A percentile compares a stretch with the other conserved stretches of the same genome.
Conservation (phyloP, 1,284 basidiomycete species). For the Microbotryum lychnidis-dioicae region DNA sequence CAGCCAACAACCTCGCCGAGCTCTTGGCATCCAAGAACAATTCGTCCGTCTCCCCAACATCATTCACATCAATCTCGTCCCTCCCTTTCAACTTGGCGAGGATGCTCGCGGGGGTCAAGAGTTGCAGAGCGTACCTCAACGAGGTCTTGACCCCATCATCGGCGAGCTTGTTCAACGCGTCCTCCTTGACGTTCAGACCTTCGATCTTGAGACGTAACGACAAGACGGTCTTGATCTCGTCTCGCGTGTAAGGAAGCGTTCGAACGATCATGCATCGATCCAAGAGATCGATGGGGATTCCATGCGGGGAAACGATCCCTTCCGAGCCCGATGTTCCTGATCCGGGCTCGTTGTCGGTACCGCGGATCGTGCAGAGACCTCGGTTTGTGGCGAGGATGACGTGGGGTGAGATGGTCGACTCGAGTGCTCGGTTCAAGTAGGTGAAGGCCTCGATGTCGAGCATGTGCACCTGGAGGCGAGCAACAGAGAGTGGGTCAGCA, state of each 20-base stretch:
- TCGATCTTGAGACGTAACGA: conserved; percentile 79
- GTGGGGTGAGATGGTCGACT: conserved; percentile 93
- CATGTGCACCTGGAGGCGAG: conserved; percentile 79
- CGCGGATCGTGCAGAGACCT: conserved; percentile 81
- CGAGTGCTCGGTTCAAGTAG: conserved; percentile 89
- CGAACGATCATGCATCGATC: conserved; percentile 97
- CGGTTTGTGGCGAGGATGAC: conserved; percentile 95
- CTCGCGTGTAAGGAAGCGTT: conserved; percentile 72
- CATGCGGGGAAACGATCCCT: conserved; percentile 86
- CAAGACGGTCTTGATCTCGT: conserved; percentile 80
- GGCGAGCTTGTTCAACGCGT: conserved; percentile 73
- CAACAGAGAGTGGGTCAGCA: background rate
- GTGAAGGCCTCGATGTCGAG: conserved; percentile 99
- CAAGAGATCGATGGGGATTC: conserved; percentile 84
- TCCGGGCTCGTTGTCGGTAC: conserved; percentile 55
- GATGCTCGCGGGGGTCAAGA: conserved; percentile 87
- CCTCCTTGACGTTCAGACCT: conserved; percentile 65
- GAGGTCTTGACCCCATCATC: conserved; percentile 75
- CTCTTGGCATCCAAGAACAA: conserved; percentile 86
- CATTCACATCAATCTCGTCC: conserved; percentile 70
- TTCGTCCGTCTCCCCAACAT: conserved; percentile 73
- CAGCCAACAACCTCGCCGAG: conserved; percentile 18
- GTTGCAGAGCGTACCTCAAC: conserved; percentile 82
- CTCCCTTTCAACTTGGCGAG: conserved; percentile 68
- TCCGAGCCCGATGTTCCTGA: conserved; percentile 41